Conservation (phyloP, 352 stramenopile species). For the Phytophthora citrophthora region DNA sequence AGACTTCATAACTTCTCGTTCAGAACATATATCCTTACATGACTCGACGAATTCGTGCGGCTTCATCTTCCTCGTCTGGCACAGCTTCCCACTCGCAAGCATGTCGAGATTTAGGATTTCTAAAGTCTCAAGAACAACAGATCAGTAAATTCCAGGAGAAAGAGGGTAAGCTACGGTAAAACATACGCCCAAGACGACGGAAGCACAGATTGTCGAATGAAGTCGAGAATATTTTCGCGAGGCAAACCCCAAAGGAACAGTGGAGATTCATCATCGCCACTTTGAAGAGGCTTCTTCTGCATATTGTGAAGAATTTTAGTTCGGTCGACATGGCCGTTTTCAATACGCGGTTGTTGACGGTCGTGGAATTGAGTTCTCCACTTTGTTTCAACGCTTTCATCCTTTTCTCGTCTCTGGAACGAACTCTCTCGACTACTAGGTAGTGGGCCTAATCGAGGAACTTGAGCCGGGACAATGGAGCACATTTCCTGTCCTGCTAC, state of each 20-base stretch:
- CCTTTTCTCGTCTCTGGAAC: slow-evolving; percentile 7
- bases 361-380: slow-evolving; percentile 60
- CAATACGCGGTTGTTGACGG: slow-evolving; percentile 32
- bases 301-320: slow-evolving; percentile 56
- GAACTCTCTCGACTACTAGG: slow-evolving; percentile 4
- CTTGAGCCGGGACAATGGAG: slow-evolving; percentile 7
- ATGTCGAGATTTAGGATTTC: slow-evolving; percentile 36
- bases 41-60: slow-evolving; percentile 9
- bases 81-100: slow-evolving; percentile 56
- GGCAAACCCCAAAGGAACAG: slow-evolving; percentile 70
- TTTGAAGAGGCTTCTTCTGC: slow-evolving; percentile 2
- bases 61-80: slow-evolving; percentile 25
- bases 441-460: slow-evolving; percentile 6
- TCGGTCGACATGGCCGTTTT: slow-evolving; percentile 54
- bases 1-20: too few species aligned
- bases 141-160: neutral
- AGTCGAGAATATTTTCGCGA: slow-evolving; percentile 76
- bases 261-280: slow-evolving; percentile 30
- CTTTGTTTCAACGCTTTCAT: slow-evolving; percentile 49
- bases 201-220: slow-evolving; percentile 79
- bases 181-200: slow-evolving; percentile 70
- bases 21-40: slow-evolving; percentile 4
- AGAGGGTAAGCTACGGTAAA: too few species aligned
- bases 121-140: slow-evolving; percentile 1
- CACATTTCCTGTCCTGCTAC: slow-evolving; percentile 27